These are phyloP conservation scores for Poa annua DNA, from an alignment of 176 grass and related monocot genomes.

Conservation along the genomic window DNA sequence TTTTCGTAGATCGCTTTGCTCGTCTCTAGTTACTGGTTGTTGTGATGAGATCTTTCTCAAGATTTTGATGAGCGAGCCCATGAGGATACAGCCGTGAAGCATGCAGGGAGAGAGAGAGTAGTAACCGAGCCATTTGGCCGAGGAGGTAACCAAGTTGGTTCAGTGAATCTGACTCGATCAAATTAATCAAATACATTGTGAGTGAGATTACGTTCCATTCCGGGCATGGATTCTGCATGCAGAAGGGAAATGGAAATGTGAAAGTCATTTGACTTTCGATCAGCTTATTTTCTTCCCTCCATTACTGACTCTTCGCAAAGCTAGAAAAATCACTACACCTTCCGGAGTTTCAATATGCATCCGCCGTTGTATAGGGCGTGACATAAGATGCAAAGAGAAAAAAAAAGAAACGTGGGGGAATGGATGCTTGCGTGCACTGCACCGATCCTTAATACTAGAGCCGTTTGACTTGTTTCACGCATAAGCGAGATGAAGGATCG, in stretches of 20 bases:
- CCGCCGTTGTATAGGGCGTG: not conserved
- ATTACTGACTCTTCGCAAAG: not conserved
- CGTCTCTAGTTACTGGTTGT: not conserved
- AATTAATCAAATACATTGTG: not conserved
- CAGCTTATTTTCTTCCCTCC: not conserved
- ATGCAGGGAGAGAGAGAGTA: not conserved
- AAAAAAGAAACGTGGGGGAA: conserved; percentile 5
- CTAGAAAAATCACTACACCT: not conserved
- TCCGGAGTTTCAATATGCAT: not conserved
- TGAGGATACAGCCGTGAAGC: conserved; percentile 18
- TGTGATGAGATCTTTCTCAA: not conserved
- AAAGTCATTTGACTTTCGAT: not conserved
- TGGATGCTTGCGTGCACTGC: conserved; percentile 46
- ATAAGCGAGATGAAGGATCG: not conserved
- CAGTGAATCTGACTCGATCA: not conserved
- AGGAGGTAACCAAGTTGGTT: conserved; percentile 31
- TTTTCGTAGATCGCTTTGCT: not conserved
- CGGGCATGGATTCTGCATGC: not conserved
- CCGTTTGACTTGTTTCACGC: conserved; percentile 42
- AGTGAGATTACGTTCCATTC: not conserved
- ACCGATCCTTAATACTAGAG: conserved; percentile 22
- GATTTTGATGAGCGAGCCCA: not conserved
- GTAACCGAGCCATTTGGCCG: not conserved
- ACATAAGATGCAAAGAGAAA: not conserved
- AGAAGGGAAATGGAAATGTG: conserved; percentile 27